Evolutionary conservation across 768 basidiomycete species (phyloP).

Genomic region (Naematelia encephala): DNA sequence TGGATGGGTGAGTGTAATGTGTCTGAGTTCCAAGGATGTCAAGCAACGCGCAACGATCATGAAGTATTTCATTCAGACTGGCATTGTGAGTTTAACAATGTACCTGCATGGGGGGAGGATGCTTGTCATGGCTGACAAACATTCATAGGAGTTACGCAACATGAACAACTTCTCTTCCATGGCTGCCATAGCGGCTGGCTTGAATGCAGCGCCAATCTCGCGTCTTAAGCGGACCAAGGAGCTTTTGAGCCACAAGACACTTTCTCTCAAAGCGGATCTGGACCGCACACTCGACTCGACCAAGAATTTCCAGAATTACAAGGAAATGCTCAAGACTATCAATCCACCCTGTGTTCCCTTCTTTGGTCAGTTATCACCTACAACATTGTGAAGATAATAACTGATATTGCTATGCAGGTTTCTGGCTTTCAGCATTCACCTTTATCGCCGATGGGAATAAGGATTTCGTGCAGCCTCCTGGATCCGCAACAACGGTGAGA

Average conservation of each 20-base stretch:
- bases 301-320: slow-evolving; percentile 91
- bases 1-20: slow-evolving; percentile 71
- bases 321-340: slow-evolving; percentile 72
- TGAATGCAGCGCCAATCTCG: slow-evolving; percentile 89
- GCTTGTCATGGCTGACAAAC: slow-evolving; percentile 8
- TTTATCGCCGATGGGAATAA: slow-evolving; percentile 97
- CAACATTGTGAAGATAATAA: not conserved
- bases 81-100: slow-evolving; percentile 52
- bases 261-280: slow-evolving; percentile 70
- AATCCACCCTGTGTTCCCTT: slow-evolving; percentile 95
- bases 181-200: slow-evolving; percentile 89
- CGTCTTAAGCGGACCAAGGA: slow-evolving; percentile 93
- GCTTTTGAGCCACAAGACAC: slow-evolving; percentile 69
- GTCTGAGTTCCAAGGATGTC: slow-evolving; percentile 80
- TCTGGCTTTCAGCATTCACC: slow-evolving; percentile 92
- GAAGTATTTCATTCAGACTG: slow-evolving; percentile 83
- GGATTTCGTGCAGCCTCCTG: slow-evolving; percentile 59
- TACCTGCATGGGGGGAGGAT: too few species aligned
- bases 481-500: slow-evolving; percentile 2
- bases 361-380: slow-evolving; percentile 64
- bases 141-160: slow-evolving; percentile 73
- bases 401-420: slow-evolving; percentile 58
- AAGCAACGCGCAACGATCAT: slow-evolving; percentile 74
- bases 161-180: slow-evolving; percentile 96
- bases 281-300: slow-evolving; percentile 88